Evolutionary conservation across 345 rosid species (phyloP), one percentile per base, ranked within the genome.

Genomic region (Pistacia vera): DNA sequence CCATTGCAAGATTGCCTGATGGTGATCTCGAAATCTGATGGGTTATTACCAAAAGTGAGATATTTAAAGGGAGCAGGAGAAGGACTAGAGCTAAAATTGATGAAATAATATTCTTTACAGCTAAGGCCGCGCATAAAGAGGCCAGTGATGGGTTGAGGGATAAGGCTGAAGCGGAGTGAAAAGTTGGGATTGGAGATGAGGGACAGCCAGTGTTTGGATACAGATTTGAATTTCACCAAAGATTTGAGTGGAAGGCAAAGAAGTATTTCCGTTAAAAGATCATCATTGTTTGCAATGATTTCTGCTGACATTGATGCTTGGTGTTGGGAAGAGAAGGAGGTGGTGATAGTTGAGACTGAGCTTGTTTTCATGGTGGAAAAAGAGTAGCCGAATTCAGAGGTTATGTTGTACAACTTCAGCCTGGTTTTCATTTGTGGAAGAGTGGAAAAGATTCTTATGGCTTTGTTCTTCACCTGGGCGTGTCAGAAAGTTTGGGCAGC

Each of bases 161-260:
- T 11, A 36, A 18, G 54, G 28, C 25, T 38, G 8, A 57, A 64
- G 52, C 18, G 33, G 13, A 8, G 75, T 57, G 69, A 66, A 66
- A 82, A 80, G 25, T 61, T 4, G 16, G 84, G 83, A n/a, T 75
- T 44, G 0, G 83, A 70, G 52, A 85, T 81, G 57, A 83, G 63
- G 69, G 75, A 75, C 2, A 73, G 49, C 84, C 86, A 78, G 11
- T 76, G 64, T 16, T 79, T 83, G 2, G 88, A 82, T 2, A 82
- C 81, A 2, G 51, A 73, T 36, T 79, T 76, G 78, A 83, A 85
- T 72, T 61, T 78, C 20, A 80, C 35, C 3, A 82, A 59, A 14
- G 82, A 73, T 74, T 70, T 80, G 38, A 63, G 20, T 0, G 83
- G 88, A 25, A 81, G 68, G 30, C 68, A 72, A 72, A 74, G 36